These are phyloP conservation scores for Blastomyces gilchristii DNA, from an alignment of 2,329 filamentous ascomycete genomes.

Conservation along the genomic window DNA sequence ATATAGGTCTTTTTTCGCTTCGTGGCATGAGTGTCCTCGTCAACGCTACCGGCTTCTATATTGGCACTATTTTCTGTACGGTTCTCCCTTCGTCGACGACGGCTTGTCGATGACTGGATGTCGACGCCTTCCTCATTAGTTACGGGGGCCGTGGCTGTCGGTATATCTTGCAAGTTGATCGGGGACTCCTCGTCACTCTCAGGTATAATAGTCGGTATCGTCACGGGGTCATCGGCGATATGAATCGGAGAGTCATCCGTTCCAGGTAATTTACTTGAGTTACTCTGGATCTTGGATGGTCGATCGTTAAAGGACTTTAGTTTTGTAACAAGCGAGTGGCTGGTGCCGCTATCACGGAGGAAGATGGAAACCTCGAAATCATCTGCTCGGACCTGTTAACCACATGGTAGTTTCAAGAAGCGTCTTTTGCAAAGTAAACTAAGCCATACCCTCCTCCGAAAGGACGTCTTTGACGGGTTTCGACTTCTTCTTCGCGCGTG, in stretches of 20 bases:
- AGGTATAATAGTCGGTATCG: conserved; percentile 43
- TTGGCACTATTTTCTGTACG: conserved; percentile 11
- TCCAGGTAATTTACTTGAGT: conserved; percentile 52
- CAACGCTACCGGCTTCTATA: conserved; percentile 7
- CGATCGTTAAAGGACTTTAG: conserved; percentile 63
- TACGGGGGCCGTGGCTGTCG: conserved; percentile 30
- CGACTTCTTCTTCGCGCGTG: conserved; percentile 59
- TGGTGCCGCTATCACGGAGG: conserved; percentile 71
- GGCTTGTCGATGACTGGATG: conserved; percentile 14
- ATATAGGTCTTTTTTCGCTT: conserved; percentile 26
- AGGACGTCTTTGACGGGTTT: conserved; percentile 82
- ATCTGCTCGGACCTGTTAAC: conserved; percentile 44
- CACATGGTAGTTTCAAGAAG: neutral
- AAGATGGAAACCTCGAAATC: conserved; percentile 95
- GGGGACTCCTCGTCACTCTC: conserved; percentile 46
- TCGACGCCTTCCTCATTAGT: conserved; percentile 9
- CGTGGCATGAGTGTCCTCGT: conserved; percentile 12
- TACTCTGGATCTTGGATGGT: conserved; percentile 48
- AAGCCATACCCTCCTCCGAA: conserved; percentile 55
- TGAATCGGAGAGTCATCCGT: conserved; percentile 46
- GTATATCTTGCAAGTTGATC: conserved; percentile 47
- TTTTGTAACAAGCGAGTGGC: conserved; percentile 78
- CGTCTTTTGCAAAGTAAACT: neutral
- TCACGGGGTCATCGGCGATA: conserved; percentile 33
- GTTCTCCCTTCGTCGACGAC: conserved; percentile 20